Evolutionary conservation across 1,284 basidiomycete species (phyloP).

Genomic region (Fomitopsis schrenkii): DNA sequence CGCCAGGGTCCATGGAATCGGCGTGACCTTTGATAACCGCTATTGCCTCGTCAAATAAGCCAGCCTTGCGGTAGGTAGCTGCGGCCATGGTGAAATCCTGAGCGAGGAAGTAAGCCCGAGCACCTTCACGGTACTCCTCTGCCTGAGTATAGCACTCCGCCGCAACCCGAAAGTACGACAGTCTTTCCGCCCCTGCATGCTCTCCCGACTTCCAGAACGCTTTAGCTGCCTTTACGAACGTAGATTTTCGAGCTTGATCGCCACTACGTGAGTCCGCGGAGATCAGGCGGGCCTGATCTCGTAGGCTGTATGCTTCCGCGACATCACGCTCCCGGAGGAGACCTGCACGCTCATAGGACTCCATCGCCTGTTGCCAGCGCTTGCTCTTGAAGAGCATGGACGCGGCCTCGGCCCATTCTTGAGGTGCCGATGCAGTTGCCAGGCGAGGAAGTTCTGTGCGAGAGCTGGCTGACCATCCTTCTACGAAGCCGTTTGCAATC

Average conservation of each 20-base stretch:
- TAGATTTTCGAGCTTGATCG: slow-evolving; percentile 24
- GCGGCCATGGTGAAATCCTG: slow-evolving; percentile 42
- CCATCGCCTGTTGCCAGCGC: slow-evolving; percentile 54
- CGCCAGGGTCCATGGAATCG: slow-evolving; percentile 27
- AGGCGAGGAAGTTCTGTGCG: slow-evolving; percentile 41
- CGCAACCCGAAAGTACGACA: slow-evolving; percentile 42
- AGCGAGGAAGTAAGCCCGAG: slow-evolving; percentile 38
- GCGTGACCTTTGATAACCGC: slow-evolving; percentile 36
- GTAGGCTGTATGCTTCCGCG: slow-evolving; percentile 39
- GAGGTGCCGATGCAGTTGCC: slow-evolving; percentile 40
- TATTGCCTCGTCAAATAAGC: slow-evolving; percentile 51
- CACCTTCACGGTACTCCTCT: slow-evolving; percentile 39
- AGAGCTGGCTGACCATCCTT: slow-evolving; percentile 33
- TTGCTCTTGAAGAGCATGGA: slow-evolving; percentile 48
- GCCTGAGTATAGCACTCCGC: slow-evolving; percentile 51
- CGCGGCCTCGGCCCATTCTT: slow-evolving; percentile 56
- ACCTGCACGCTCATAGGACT: slow-evolving; percentile 55
- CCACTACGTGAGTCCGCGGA: slow-evolving; percentile 20
- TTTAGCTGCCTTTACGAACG: slow-evolving; percentile 43
- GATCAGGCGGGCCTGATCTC: slow-evolving; percentile 33
- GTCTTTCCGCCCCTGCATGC: slow-evolving; percentile 22
- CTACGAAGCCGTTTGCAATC: slow-evolving; percentile 37
- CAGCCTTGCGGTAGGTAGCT: slow-evolving; percentile 42
- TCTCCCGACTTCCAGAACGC: slow-evolving; percentile 42
- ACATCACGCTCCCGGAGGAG: slow-evolving; percentile 40